Evolutionary conservation across 768 basidiomycete genomes (phyloP).

Genomic region (Terana coerulea): DNA sequence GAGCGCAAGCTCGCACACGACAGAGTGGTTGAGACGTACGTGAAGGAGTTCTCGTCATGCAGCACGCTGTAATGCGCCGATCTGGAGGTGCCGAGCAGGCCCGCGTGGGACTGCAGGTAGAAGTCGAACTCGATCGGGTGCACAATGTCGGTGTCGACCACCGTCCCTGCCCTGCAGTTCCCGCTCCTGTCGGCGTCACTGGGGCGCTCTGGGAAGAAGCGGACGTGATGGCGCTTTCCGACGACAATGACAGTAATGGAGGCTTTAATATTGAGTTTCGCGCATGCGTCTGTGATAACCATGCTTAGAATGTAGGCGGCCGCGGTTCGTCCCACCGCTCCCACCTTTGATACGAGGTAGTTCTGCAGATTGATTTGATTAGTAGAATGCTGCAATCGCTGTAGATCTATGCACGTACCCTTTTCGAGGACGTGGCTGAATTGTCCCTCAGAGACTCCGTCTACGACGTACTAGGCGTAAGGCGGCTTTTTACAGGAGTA

Average conservation of each 20-base stretch:
- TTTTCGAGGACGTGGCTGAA: slow-evolving; percentile 44
- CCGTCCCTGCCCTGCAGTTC: slow-evolving; percentile 75
- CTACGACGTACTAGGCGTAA: slow-evolving; percentile 21
- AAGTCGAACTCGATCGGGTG: slow-evolving; percentile 76
- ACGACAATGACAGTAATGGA: slow-evolving; percentile 78
- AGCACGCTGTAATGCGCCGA: slow-evolving; percentile 57
- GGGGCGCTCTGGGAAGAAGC: slow-evolving; percentile 54
- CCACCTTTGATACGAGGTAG: slow-evolving; percentile 1
- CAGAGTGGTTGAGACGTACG: slow-evolving; percentile 32
- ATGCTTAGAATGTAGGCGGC: too few species aligned
- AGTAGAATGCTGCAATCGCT: background rate
- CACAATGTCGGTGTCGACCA: slow-evolving; percentile 66
- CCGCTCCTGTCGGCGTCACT: slow-evolving; percentile 50
- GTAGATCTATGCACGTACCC: slow-evolving; percentile 36
- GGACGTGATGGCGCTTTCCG: slow-evolving; percentile 71
- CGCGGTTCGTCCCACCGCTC: too few species aligned
- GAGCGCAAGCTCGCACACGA: slow-evolving; percentile 8
- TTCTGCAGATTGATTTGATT: background rate
- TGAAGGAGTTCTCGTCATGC: slow-evolving; percentile 56
- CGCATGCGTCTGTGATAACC: slow-evolving; percentile 54
- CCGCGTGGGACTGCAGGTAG: slow-evolving; percentile 75
- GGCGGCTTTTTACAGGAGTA: background rate
- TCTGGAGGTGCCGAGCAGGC: slow-evolving; percentile 71
- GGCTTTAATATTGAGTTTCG: slow-evolving; percentile 45
- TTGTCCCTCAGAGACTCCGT: slow-evolving; percentile 57